These are phyloP conservation scores for Articulospora tetracladia DNA, from an alignment of 495 filamentous ascomycete species.

Conservation along the genomic window DNA sequence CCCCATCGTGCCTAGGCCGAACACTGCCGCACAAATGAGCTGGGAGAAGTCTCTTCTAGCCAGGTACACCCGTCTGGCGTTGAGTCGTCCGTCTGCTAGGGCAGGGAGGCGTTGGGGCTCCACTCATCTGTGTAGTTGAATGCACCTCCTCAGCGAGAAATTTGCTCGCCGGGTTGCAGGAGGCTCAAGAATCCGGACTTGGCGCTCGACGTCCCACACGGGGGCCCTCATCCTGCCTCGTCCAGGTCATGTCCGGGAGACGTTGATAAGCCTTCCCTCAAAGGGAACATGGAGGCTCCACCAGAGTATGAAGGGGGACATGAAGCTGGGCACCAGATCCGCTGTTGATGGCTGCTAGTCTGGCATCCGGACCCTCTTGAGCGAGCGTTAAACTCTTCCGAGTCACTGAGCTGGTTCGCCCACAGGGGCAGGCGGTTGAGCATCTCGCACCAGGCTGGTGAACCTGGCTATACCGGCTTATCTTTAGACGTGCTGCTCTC, in stretches of 20 bases:
- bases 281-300: not conserved
- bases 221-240: no score
- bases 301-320: not conserved
- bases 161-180: not conserved
- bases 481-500: not conserved
- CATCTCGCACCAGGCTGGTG: not conserved
- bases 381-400: not conserved
- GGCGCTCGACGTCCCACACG: not conserved
- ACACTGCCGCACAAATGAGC: not conserved
- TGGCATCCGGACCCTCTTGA: not conserved
- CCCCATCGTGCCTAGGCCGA: not conserved
- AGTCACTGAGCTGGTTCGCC: not conserved
- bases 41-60: not conserved
- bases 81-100: not conserved
- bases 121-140: no score
- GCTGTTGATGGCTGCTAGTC: not conserved
- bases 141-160: no score
- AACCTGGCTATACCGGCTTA: not conserved
- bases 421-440: not conserved
- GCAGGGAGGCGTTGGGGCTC: not conserved
- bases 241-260: no score
- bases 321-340: not conserved
- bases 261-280: not conserved
- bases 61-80: not conserved
- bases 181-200: not conserved